phyloP scores from a whole-genome alignment of 257 asterid genomes.

The Rauvolfia tetraphylla region DNA sequence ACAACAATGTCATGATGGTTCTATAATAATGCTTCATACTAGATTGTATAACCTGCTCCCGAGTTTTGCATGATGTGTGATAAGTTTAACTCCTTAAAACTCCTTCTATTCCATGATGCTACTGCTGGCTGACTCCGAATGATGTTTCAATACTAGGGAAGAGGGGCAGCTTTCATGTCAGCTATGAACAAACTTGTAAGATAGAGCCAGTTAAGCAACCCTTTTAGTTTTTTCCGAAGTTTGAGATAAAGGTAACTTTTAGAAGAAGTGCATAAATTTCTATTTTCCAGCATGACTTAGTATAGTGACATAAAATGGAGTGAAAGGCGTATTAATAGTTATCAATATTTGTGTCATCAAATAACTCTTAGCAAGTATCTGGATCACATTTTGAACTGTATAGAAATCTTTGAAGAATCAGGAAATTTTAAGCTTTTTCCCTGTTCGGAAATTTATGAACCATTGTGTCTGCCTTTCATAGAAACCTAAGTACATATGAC shows the following conservation, averaged over 20 bases:
- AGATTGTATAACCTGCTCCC: background rate
- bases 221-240: background rate
- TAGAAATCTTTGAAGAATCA: background rate
- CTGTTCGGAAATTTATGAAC: too few species aligned
- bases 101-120: background rate
- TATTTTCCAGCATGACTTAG: background rate
- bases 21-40: background rate
- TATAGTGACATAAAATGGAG: background rate
- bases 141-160: background rate
- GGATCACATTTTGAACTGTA: background rate
- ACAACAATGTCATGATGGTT: background rate
- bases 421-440: background rate
- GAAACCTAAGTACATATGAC: background rate
- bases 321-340: background rate
- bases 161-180: background rate
- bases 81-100: background rate
- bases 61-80: background rate
- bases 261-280: background rate
- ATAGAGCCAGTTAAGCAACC: background rate
- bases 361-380: background rate
- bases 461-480: background rate
- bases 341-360: background rate
- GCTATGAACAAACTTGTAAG: background rate
- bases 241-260: background rate
- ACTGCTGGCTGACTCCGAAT: background rate